phyloP scores from a whole-genome alignment of 2,329 filamentous ascomycete species.

The Colletotrichum sp. region DNA sequence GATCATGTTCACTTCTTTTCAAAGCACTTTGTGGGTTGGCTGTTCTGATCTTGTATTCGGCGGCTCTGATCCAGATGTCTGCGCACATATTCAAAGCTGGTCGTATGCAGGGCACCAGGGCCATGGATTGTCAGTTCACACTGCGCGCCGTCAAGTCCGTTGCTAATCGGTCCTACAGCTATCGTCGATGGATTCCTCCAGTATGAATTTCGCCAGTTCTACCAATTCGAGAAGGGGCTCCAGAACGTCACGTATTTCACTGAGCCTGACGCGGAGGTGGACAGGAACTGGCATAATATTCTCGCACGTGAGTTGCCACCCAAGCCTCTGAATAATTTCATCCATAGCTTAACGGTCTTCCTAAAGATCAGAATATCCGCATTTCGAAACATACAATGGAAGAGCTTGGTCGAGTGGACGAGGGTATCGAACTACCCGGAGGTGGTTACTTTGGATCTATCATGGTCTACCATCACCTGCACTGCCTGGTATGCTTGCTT shows the following conservation, averaged over 20 bases:
- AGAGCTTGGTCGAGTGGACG: background rate
- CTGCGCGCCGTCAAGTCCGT: background rate
- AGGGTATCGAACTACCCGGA: background rate
- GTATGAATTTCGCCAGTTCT: background rate
- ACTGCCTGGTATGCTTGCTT: background rate
- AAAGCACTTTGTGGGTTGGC: background rate
- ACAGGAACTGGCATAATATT: background rate
- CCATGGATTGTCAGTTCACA: background rate
- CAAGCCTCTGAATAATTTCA: background rate
- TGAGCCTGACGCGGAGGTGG: background rate
- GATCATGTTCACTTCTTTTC: background rate
- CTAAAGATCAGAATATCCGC: background rate
- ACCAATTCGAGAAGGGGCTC: background rate
- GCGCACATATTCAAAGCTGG: background rate
- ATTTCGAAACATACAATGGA: background rate
- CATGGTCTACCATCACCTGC: background rate
- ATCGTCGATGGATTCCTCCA: background rate
- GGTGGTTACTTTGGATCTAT: background rate
- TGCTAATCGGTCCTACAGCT: background rate
- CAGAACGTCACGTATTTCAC: background rate
- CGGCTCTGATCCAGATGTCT: background rate
- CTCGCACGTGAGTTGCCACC: background rate
- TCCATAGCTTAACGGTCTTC: accelerated
- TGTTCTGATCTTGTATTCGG: background rate
- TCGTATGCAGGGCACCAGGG: background rate